phyloP scores from a whole-genome alignment of 257 asterid species.

The Schizonepeta tenuifolia region DNA sequence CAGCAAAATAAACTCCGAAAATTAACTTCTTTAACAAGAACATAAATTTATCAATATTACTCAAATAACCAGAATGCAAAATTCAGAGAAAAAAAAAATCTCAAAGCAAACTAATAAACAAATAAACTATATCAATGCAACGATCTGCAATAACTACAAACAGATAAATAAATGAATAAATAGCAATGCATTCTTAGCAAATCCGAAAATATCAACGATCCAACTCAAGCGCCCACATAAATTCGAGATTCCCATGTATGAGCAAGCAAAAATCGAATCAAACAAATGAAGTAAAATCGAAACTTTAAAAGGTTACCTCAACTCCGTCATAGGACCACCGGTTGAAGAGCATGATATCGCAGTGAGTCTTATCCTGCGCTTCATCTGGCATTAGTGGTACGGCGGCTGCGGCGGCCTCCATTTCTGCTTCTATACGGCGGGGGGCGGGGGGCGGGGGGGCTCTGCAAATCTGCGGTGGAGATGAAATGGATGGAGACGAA shows the following conservation, averaged over 20 bases:
- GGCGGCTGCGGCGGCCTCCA: conserved; percentile 14
- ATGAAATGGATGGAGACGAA: neutral
- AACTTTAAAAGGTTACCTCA: conserved; percentile 30
- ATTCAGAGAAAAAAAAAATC: neutral
- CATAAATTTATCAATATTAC: neutral
- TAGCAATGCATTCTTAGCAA: neutral
- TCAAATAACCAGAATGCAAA: neutral
- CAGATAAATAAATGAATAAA: neutral
- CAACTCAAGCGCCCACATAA: neutral
- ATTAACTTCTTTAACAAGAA: neutral
- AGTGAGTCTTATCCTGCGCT: conserved; percentile 38
- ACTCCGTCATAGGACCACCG: conserved; percentile 70
- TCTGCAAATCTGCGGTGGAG: conserved; percentile 16
- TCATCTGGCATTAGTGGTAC: neutral
- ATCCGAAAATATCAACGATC: neutral
- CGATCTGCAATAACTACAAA: neutral
- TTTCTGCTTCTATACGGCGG: conserved; percentile 19
- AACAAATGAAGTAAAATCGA: neutral
- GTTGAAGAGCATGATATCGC: conserved; percentile 60
- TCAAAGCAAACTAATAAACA: neutral
- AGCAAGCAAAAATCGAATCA: neutral
- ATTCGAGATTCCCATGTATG: neutral
- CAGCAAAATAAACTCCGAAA: neutral
- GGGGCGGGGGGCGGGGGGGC: neutral
- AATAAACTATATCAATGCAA: neutral